Base-by-base conservation (phyloP, 2,329 filamentous ascomycete genomes). In the Emergomyces africanus region DNA sequence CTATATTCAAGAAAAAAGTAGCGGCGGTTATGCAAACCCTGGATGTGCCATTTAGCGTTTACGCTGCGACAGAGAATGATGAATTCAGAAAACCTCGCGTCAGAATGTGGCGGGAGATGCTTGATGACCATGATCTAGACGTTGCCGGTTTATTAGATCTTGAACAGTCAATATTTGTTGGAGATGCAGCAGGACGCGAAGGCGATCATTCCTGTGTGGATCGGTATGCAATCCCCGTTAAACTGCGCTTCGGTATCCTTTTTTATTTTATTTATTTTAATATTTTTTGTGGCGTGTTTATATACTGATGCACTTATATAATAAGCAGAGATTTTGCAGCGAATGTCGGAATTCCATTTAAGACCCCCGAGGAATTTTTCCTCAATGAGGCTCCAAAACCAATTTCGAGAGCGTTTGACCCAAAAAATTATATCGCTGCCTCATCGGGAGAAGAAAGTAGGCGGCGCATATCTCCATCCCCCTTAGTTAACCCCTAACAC, bases 341-440 rank as follows among this genome's bases (percentile, higher is more conserved):
- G 62, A 97, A 99, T 68, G 75, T 91, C 14, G 89, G 89, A 3
- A 83, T 99, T 64, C 70, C 76, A 14, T 99, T 92, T 71, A 77
- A 84, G 60, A 96, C 92, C 0, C 94, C 94, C 0, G 94, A 99
- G 69, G 91, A 96, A 71, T 96, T 86, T 74, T 97, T 97, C 69
- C 80, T 92, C 0, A 80, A 80, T 1, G 82, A 89, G 65, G 68
- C 80, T 28, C 78, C 87, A 0, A 80, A 84, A 63, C 80, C 83
- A 1, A 94, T 89, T 68, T 72, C 73, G 10, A 80, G 88, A 59
- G 77, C 82, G 0, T 95, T 97, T 65, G 85, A 96, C 63, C 82
- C 91, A 20, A 74, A 74, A 0, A 70, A 77, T 3, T 84, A 86
- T 66, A 73, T 83, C 35, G 63, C 70, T 5, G 48, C 60, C 28